Conservation (phyloP, 2,329 filamentous ascomycete species). For the Huntiella savannae region DNA sequence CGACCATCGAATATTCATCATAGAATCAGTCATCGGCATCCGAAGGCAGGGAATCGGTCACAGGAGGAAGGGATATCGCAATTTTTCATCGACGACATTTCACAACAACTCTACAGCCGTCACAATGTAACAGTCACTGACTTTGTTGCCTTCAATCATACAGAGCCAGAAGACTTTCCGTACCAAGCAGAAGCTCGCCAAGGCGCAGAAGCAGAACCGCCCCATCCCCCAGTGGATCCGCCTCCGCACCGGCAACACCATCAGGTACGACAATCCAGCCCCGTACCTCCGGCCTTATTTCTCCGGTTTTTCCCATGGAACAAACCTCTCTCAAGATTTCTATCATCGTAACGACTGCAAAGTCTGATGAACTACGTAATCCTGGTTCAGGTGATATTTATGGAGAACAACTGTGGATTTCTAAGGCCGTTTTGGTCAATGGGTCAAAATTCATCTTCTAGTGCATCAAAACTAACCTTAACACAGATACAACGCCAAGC, state of each 20-base stretch:
- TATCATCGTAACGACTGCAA: too few relatives aligned
- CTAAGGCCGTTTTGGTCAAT: neutral
- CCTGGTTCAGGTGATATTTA: neutral
- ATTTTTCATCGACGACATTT: neutral
- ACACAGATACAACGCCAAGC: conserved; percentile 96
- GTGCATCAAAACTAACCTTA: conserved; percentile 3
- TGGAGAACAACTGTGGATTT: neutral
- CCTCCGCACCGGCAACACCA: conserved; percentile 95
- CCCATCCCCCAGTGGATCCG: conserved; percentile 99
- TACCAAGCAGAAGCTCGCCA: conserved; percentile 99
- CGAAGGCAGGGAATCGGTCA: too few relatives aligned
- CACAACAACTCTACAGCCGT: neutral
- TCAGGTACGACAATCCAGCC: conserved; percentile 48
- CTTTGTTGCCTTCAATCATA: conserved; percentile 13
- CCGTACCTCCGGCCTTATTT: neutral
- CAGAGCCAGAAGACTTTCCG: conserved; percentile 99
- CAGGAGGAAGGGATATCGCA: neutral
- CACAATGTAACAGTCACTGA: conserved; percentile 10
- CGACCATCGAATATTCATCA: too few relatives aligned
- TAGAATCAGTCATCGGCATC: too few relatives aligned
- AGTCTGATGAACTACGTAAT: too few relatives aligned
- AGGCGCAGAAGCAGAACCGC: conserved; percentile 99
- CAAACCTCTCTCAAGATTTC: too few relatives aligned
- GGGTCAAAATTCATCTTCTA: too few relatives aligned
- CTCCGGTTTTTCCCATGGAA: neutral